phyloP scores from a whole-genome alignment of 2,329 filamentous ascomycete species.

The Calonectria crousiana region DNA sequence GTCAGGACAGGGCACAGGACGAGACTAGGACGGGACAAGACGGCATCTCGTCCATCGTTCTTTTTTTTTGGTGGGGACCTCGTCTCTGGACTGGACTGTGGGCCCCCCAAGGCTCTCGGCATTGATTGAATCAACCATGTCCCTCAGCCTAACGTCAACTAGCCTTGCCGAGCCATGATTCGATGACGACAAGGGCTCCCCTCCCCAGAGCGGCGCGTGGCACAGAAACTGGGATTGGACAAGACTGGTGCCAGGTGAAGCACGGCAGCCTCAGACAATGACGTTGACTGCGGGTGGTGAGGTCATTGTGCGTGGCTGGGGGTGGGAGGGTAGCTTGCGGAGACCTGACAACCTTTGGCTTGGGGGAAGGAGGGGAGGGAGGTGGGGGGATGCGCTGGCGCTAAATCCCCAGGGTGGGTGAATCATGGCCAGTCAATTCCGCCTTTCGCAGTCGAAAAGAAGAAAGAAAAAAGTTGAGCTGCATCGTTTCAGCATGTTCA shows the following conservation, averaged over 20 bases:
- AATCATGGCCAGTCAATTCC: background rate
- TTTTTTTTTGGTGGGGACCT: background rate
- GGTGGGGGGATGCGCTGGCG: background rate
- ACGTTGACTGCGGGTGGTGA: slow-evolving; percentile 19
- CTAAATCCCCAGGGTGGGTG: background rate
- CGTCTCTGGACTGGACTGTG: background rate
- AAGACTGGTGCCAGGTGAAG: background rate
- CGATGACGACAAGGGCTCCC: slow-evolving; percentile 4
- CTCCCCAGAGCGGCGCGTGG: background rate
- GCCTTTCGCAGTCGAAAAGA: background rate
- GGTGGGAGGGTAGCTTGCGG: slow-evolving; percentile 18
- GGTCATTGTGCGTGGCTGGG: slow-evolving; percentile 28
- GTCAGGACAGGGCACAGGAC: slow-evolving; percentile 12
- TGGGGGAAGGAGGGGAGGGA: background rate
- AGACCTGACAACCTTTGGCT: background rate
- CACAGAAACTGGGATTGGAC: slow-evolving; percentile 7
- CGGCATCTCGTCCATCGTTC: slow-evolving; percentile 8
- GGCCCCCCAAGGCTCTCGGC: background rate
- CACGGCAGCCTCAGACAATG: slow-evolving; percentile 3
- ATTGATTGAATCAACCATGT: background rate
- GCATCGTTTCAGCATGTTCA: background rate
- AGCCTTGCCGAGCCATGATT: slow-evolving; percentile 8
- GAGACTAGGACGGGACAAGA: slow-evolving; percentile 7
- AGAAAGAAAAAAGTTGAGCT: background rate
- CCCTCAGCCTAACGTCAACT: background rate